Percentiles rank a stretch among this genome's conserved stretches.
phyloP scores from a whole-genome alignment of 495 filamentous ascomycete genomes.

The Geoglossum glabrum region DNA sequence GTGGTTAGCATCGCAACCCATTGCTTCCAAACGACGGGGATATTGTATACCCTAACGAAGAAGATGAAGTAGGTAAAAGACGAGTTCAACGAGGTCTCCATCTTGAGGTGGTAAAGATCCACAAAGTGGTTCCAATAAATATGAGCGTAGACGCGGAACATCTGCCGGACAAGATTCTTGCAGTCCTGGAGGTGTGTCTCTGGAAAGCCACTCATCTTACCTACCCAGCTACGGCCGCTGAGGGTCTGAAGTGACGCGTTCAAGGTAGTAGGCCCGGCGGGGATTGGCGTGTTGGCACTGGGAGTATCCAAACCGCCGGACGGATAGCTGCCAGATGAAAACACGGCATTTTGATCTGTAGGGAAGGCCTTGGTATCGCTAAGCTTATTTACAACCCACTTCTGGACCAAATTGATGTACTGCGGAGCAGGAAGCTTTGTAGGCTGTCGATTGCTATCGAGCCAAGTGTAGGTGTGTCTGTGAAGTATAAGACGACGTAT shows the following conservation, averaged over 20 bases:
- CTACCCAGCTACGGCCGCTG: constrained; percentile 50
- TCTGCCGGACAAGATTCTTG: constrained; percentile 83
- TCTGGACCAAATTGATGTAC: constrained; percentile 82
- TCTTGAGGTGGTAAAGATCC: constrained; percentile 65
- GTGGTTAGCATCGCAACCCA: not conserved
- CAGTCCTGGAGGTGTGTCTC: constrained; percentile 67
- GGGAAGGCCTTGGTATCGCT: constrained; percentile 74
- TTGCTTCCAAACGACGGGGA: not conserved
- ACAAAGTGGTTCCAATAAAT: constrained; percentile 75
- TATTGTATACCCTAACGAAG: constrained; percentile 33
- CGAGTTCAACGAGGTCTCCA: constrained; percentile 77
- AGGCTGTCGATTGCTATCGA: constrained; percentile 41
- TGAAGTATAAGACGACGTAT: not conserved
- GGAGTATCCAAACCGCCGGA: constrained; percentile 39
- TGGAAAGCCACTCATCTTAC: constrained; percentile 75
- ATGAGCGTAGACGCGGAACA: constrained; percentile 92
- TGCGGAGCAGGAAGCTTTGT: constrained; percentile 57
- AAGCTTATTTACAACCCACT: constrained; percentile 84
- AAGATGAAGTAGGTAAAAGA: constrained; percentile 88
- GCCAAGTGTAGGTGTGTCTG: constrained; percentile 86
- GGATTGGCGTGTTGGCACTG: constrained; percentile 28
- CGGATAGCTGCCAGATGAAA: constrained; percentile 35
- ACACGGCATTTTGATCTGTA: constrained; percentile 40
- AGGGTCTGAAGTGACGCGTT: constrained; percentile 27
- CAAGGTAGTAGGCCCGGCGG: constrained; percentile 26